Evolutionary conservation across 805 yeast genomes (phyloP).

Genomic region (Ogataea thermomethanolica): DNA sequence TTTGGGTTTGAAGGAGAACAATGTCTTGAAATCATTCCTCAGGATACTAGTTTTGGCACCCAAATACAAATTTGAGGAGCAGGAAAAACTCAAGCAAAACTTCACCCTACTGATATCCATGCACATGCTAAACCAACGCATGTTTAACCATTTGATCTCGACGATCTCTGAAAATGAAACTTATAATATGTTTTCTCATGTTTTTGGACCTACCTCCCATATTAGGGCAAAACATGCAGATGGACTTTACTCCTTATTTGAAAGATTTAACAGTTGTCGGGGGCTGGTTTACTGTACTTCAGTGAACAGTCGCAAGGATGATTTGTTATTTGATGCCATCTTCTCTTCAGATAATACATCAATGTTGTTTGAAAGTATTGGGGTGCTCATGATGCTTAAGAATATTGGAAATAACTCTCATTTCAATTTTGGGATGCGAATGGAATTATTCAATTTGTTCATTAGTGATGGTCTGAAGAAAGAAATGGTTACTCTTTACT

Average conservation of each 20-base stretch:
- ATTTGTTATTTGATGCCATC: constrained; percentile 8
- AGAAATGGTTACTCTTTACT: constrained; percentile 17
- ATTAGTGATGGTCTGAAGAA: constrained; percentile 16
- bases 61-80: constrained; percentile 16
- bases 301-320: constrained; percentile 14
- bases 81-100: constrained; percentile 21
- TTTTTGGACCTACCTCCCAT: constrained; percentile 6
- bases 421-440: too few relatives aligned
- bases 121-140: constrained; percentile 18
- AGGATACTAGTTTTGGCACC: constrained; percentile 13
- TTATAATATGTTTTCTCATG: constrained; percentile 11
- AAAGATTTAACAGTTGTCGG: constrained; percentile 19
- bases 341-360: not conserved
- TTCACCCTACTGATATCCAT: constrained; percentile 22
- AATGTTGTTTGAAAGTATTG: too few relatives aligned
- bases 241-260: constrained; percentile 17
- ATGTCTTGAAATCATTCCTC: constrained; percentile 14
- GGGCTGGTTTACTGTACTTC: constrained; percentile 23
- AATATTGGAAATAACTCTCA: too few relatives aligned
- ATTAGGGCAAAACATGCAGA: constrained; percentile 4
- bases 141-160: constrained; percentile 16
- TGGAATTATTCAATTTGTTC: too few relatives aligned
- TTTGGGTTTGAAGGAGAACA: constrained; percentile 10
- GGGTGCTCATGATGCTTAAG: too few relatives aligned
- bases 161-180: constrained; percentile 7